phyloP scores from a whole-genome alignment of 2,329 filamentous ascomycete species.

The Capronia coronata region DNA sequence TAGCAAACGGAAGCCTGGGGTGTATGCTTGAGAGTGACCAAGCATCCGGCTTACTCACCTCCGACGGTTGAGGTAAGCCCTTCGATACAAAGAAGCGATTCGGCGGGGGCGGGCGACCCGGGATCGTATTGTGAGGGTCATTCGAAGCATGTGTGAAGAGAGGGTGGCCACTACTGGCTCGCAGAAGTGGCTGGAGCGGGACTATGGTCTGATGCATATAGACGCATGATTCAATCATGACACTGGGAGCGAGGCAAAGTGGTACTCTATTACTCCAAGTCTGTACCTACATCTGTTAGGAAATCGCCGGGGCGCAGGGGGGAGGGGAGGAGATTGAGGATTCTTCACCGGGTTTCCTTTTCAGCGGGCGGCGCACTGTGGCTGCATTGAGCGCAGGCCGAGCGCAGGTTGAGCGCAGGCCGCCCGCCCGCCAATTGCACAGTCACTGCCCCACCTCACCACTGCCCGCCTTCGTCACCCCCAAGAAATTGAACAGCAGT shows the following conservation, averaged over 20 bases:
- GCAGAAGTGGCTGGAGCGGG: conserved; percentile 1
- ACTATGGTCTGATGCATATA: not conserved
- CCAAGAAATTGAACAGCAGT: no score
- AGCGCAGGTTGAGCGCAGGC: no score
- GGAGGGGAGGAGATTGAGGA: not conserved
- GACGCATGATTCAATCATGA: no score
- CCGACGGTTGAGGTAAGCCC: not conserved
- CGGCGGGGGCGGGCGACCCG: not conserved
- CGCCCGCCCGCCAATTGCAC: not conserved
- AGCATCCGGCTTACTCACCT: not conserved
- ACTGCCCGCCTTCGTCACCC: not conserved
- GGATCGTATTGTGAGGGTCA: no score
- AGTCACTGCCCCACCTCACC: not conserved
- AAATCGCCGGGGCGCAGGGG: no score
- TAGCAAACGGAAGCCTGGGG: not conserved
- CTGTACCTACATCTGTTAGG: no score
- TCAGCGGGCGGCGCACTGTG: not conserved
- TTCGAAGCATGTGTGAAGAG: no score
- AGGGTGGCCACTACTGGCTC: no score
- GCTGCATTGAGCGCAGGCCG: no score
- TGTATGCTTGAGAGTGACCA: not conserved
- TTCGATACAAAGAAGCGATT: not conserved
- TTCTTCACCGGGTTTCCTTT: not conserved
- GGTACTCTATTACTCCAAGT: no score
- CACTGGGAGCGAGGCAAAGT: no score